Evolutionary conservation across 2,329 filamentous ascomycete species (phyloP).

Genomic region (Cladophialophora carrionii): DNA sequence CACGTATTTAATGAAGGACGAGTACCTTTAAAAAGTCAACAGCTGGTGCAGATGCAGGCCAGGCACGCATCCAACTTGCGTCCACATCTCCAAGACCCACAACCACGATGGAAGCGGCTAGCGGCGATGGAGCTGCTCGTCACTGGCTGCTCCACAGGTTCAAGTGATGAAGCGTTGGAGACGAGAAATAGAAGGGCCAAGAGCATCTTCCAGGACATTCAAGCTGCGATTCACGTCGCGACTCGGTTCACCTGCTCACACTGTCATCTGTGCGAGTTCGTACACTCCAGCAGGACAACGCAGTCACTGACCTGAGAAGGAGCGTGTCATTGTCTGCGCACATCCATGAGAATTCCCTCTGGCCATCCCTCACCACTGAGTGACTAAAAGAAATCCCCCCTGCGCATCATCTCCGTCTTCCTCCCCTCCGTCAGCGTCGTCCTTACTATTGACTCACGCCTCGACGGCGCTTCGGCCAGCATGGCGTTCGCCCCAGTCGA

Average conservation of each 20-base stretch:
- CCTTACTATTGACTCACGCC: not conserved
- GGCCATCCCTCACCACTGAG: not conserved
- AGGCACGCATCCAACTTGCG: not conserved
- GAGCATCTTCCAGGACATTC: not conserved
- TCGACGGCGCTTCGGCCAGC: slow-evolving; percentile 23
- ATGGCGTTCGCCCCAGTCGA: slow-evolving; percentile 63
- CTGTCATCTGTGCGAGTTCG: not conserved
- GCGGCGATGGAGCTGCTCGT: not conserved
- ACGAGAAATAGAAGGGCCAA: not conserved
- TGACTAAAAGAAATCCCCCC: not conserved
- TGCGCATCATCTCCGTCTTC: not conserved
- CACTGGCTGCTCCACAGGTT: not conserved
- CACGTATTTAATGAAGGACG: not conserved
- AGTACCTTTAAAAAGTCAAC: not conserved
- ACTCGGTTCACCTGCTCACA: slow-evolving; percentile 2
- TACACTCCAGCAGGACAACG: not conserved
- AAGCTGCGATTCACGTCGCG: not conserved
- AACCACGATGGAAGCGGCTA: not conserved
- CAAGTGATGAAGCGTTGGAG: not conserved
- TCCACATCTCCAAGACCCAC: not conserved
- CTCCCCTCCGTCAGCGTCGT: not conserved
- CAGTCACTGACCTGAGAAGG: not conserved
- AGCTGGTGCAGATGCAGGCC: not conserved
- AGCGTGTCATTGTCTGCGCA: not conserved
- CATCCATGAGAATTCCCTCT: not conserved